Percentiles rank a stretch among this genome's conserved stretches.
phyloP scores from a whole-genome alignment of 2,329 filamentous ascomycete species.

The Colletotrichum aenigma region DNA sequence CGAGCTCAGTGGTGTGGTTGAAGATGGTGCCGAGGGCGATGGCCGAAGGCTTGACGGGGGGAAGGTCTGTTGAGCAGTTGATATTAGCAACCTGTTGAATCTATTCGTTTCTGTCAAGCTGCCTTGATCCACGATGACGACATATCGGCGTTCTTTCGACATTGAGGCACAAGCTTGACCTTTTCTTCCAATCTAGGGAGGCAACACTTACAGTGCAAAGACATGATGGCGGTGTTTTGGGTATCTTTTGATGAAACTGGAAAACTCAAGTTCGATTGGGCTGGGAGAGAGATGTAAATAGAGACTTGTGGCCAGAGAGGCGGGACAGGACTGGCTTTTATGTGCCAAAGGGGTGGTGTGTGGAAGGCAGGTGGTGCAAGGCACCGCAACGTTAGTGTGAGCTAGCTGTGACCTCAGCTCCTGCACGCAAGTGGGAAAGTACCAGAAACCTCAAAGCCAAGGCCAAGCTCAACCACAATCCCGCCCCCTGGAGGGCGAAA shows the following conservation, averaged over 20 bases:
- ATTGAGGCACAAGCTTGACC: background rate
- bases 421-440: background rate
- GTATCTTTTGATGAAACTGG: constrained; percentile 8
- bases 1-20: constrained; percentile 90
- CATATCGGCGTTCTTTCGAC: background rate
- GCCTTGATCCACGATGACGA: background rate
- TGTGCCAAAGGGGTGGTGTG: background rate
- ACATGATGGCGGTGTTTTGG: constrained; percentile 47
- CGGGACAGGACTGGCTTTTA: constrained; percentile 19
- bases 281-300: background rate
- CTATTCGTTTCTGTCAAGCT: background rate
- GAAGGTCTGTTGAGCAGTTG: constrained; percentile 53
- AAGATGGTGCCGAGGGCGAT: constrained; percentile 96
- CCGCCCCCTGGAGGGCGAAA: background rate
- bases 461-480: background rate
- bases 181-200: background rate
- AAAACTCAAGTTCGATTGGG: constrained; percentile 11
- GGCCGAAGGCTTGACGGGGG: constrained; percentile 93
- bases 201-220: constrained; percentile 60
- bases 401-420: constrained; percentile 19
- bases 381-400: background rate
- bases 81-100: background rate
- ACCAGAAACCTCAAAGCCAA: background rate
- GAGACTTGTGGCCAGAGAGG: background rate
- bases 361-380: background rate